Evolutionary conservation across 2,329 filamentous ascomycete genomes (phyloP).

Genomic region (Aspergillus puulaauensis): DNA sequence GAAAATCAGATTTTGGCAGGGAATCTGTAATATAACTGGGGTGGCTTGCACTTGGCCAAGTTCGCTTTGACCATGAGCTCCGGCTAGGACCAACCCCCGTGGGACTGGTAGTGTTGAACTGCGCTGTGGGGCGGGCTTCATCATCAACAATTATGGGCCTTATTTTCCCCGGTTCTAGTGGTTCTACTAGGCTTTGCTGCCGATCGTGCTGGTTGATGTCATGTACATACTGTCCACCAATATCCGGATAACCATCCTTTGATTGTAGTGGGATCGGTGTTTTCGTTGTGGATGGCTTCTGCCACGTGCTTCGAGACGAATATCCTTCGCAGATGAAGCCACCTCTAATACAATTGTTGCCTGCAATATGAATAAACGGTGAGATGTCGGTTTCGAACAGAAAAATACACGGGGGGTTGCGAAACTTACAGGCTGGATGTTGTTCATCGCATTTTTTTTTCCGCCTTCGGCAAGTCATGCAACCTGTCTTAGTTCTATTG

Average conservation of each 20-base stretch:
- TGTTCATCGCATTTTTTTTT: conserved; percentile 99
- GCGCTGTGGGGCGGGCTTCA: conserved; percentile 36
- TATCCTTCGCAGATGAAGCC: conserved; percentile 93
- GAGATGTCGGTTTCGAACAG: not conserved
- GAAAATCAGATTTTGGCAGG: conserved; percentile 39
- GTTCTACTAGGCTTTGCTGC: conserved; percentile 31
- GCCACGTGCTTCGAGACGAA: conserved; percentile 73
- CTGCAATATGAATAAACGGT: conserved; percentile 43
- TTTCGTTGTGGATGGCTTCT: conserved; percentile 71
- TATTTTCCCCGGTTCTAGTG: conserved; percentile 46
- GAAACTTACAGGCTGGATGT: conserved; percentile 79
- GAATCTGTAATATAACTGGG: conserved; percentile 39
- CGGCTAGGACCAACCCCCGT: conserved; percentile 33
- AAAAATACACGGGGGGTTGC: not conserved
- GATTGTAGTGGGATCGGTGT: conserved; percentile 75
- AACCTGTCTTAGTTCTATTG: conserved; percentile 93
- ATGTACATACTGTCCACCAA: conserved; percentile 37
- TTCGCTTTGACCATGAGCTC: conserved; percentile 42
- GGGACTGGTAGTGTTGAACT: conserved; percentile 43
- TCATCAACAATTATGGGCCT: conserved; percentile 50
- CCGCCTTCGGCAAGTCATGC: conserved; percentile 82
- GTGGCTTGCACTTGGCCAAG: conserved; percentile 38
- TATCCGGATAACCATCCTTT: conserved; percentile 62
- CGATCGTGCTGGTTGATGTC: conserved; percentile 43
- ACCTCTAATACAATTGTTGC: conserved; percentile 85